Evolutionary conservation across 768 basidiomycete genomes (phyloP), one percentile per base, ranked within the genome.

Genomic region (Ramaria sp.): DNA sequence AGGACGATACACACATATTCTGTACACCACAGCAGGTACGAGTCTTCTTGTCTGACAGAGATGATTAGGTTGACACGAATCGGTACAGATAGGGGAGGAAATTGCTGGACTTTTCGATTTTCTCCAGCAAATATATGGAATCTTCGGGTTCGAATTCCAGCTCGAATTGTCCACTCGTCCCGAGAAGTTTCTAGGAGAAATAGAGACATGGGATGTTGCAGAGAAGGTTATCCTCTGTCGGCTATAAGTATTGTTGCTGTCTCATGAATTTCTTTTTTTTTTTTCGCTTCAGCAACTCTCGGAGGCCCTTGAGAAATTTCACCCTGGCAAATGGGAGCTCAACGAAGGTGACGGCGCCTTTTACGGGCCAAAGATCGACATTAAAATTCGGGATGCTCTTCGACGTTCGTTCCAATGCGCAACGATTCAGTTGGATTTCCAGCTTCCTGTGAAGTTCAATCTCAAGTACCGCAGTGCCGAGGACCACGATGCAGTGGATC

Each of bases 301-400:
- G 53, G 74, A 78, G 62, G 86, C 91, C 1, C 81, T 99, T 52
- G 89, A 98, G 37, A 85, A 84, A 64, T 79, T 82, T 57, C 87
- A 93, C 63, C 82, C 91, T 0, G 92, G 90, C 48, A 79, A 88
- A 62, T 99, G 96, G 96, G 80, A 84, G 54, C 70, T 94, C 57
- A 96, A 96, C 70, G 89, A 90, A 9, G 95, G 93, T 46, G 96
- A 99, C 65, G 96, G 96, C 51, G 96, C 96, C 10, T 99, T 99
- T 80, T 99, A 99, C 72, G 96, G 96, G 0, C 96, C 96, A 61
- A 98, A 98, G 76, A 95, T 97, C 65, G 96, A 98, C 71, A 95
- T 99, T 73, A 91, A 88, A 59, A 88, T 98, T 67, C 81, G 83
- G 24, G 96, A 99, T 64, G 94, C 96, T 0, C 77, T 98, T 22